Evolutionary conservation across 805 yeast species (phyloP).

Genomic region (Clavispora carvajalis): DNA sequence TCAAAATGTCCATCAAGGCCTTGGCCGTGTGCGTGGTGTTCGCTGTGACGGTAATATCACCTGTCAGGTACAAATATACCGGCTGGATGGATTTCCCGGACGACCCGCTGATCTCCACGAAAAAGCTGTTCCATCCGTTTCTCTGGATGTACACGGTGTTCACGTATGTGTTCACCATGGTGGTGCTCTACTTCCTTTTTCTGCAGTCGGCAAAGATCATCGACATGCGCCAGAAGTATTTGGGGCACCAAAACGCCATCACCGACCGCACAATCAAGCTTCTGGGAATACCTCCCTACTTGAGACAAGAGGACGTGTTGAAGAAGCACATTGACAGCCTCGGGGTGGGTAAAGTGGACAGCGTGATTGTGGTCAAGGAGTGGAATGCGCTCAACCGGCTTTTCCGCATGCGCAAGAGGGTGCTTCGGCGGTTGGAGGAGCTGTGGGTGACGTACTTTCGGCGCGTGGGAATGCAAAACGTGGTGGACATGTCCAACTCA

Average conservation of each 20-base stretch:
- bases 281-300: constrained; percentile 81
- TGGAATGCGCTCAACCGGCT: constrained; percentile 73
- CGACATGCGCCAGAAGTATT: constrained; percentile 67
- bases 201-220: constrained; percentile 72
- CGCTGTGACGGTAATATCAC: constrained; percentile 74
- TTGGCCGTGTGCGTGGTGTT: constrained; percentile 60
- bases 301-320: constrained; percentile 67
- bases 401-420: constrained; percentile 50
- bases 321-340: constrained; percentile 71
- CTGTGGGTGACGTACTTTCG: constrained; percentile 67
- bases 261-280: constrained; percentile 87
- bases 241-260: constrained; percentile 82
- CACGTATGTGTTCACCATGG: constrained; percentile 76
- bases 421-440: constrained; percentile 57
- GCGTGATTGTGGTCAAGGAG: constrained; percentile 76
- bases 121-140: constrained; percentile 43
- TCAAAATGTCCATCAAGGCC: constrained; percentile 78
- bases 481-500: constrained; percentile 24
- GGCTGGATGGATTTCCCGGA: constrained; percentile 59
- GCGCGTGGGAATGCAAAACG: constrained; percentile 24
- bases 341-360: constrained; percentile 73
- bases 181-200: constrained; percentile 56
- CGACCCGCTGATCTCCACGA: constrained; percentile 8
- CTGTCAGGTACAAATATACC: constrained; percentile 76
- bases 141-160: constrained; percentile 84